phyloP scores from a whole-genome alignment of 1,139 yeast species.

The Candida mesenterica region DNA sequence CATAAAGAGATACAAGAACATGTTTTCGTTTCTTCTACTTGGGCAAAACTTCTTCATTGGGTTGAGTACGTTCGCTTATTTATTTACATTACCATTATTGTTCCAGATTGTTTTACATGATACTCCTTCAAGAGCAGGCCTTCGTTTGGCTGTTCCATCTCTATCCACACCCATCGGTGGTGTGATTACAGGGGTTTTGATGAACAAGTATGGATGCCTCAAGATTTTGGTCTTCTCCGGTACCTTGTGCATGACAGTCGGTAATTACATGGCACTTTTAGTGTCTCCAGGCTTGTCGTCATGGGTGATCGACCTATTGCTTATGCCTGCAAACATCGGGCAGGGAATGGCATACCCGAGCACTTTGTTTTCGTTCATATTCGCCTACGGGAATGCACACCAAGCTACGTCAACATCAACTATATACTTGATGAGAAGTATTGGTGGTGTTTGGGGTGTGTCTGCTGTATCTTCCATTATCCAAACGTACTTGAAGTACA shows the following conservation, averaged over 20 bases:
- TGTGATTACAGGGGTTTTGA: conserved; percentile 32
- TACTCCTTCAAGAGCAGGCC: conserved; percentile 26
- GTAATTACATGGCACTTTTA: conserved; percentile 29
- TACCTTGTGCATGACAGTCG: conserved; percentile 28
- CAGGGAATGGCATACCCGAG: conserved; percentile 42
- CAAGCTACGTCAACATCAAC: conserved; percentile 42
- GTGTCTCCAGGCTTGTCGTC: conserved; percentile 22
- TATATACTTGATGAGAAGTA: conserved; percentile 34
- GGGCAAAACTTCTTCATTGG: conserved; percentile 36
- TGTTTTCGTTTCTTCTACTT: conserved; percentile 24
- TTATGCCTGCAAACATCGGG: conserved; percentile 39
- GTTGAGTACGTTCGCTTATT: conserved; percentile 34
- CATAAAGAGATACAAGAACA: conserved; percentile 23
- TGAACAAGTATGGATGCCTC: conserved; percentile 25
- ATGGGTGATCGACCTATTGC: conserved; percentile 23
- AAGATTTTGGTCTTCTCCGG: conserved; percentile 27
- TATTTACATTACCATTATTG: conserved; percentile 38
- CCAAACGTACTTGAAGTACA: conserved; percentile 17
- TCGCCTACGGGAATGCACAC: conserved; percentile 27
- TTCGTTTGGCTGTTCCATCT: conserved; percentile 37
- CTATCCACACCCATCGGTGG: conserved; percentile 40
- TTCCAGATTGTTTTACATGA: conserved; percentile 35
- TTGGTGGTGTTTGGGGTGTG: conserved; percentile 44
- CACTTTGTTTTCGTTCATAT: conserved; percentile 36
- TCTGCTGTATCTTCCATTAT: conserved; percentile 34